Conservation (phyloP, 176 grass and related monocot species). For the Aegilops tauschii region DNA sequence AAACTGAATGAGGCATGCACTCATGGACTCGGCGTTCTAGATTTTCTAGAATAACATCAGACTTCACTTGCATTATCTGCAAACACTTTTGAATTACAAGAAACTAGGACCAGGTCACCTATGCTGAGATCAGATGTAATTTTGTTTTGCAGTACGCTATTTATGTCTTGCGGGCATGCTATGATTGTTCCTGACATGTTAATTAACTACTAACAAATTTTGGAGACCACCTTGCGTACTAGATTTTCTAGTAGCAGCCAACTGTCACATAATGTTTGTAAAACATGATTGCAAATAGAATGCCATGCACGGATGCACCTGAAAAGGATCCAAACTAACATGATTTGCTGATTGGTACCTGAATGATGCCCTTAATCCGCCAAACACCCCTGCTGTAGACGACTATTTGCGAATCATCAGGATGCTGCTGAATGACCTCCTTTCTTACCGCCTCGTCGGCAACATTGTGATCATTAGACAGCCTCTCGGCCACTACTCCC, state of each 20-base stretch:
- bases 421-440: conserved; percentile 32
- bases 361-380: conserved; percentile 41
- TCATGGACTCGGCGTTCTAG: background rate
- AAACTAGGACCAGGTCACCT: background rate
- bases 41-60: background rate
- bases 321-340: background rate
- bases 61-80: background rate
- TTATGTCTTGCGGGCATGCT: background rate
- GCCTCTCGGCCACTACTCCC: conserved; percentile 5
- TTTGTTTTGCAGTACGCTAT: background rate
- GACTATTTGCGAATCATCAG: conserved; percentile 28
- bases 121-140: background rate
- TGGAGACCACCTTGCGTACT: background rate
- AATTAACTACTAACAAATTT: background rate
- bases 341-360: conserved; percentile 12
- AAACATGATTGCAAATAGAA: background rate
- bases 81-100: background rate
- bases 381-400: conserved; percentile 26
- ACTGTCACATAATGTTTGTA: background rate
- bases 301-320: background rate
- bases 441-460: conserved; percentile 31
- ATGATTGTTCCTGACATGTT: background rate
- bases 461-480: conserved; percentile 36
- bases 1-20: background rate
- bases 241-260: background rate